phyloP scores from a whole-genome alignment of 805 yeast genomes.

The Candida orba region DNA sequence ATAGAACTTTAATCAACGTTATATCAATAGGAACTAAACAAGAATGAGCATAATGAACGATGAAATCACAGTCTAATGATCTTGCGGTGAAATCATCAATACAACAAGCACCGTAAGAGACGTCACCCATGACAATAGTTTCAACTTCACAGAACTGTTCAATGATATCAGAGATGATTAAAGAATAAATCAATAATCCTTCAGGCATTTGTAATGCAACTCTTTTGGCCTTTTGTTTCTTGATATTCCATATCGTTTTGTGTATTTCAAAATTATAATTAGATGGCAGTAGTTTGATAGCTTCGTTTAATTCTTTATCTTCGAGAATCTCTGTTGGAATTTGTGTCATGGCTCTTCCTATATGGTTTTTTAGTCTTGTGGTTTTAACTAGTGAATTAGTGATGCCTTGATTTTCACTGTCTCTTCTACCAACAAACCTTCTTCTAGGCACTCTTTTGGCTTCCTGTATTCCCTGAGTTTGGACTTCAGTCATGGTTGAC shows the following conservation, averaged over 20 bases:
- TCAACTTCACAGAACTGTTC: constrained; percentile 88
- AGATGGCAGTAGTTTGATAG: constrained; percentile 73
- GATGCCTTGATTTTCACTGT: constrained; percentile 10
- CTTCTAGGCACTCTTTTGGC: constrained; percentile 35
- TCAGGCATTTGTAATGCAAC: constrained; percentile 98
- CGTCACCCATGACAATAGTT: constrained; percentile 96
- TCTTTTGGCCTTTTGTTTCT: constrained; percentile 63
- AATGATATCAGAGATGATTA: constrained; percentile 83
- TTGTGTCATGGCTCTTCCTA: constrained; percentile 68
- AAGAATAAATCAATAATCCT: constrained; percentile 81
- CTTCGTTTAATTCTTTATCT: constrained; percentile 77
- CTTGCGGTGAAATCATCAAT: constrained; percentile 94
- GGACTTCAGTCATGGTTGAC: not conserved
- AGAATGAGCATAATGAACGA: constrained; percentile 95
- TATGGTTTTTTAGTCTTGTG: constrained; percentile 26
- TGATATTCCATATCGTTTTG: constrained; percentile 90
- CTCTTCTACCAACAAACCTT: constrained; percentile 53
- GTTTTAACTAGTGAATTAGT: constrained; percentile 17
- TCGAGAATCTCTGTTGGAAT: constrained; percentile 81
- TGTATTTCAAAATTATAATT: constrained; percentile 95
- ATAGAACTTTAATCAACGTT: constrained; percentile 85
- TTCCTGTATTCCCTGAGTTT: not conserved
- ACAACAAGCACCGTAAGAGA: constrained; percentile 97
- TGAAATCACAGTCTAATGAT: constrained; percentile 86
- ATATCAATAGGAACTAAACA: constrained; percentile 94